A percentile compares a stretch with the other conserved stretches of the same genome.
Evolutionary conservation across 352 stramenopile genomes (phyloP).

Genomic region (Hyphochytrium catenoides): DNA sequence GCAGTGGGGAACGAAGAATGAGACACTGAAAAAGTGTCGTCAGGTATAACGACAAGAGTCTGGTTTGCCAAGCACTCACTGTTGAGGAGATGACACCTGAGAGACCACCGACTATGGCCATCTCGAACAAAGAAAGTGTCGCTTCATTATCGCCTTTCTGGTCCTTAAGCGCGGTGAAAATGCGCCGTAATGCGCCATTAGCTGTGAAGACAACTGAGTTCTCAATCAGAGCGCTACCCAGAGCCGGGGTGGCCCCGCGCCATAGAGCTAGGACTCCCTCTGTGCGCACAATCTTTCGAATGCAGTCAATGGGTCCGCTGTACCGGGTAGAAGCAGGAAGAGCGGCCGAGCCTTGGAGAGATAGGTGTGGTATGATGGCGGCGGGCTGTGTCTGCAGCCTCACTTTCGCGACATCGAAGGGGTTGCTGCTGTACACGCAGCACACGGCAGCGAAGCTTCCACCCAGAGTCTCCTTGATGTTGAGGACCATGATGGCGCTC

Average conservation of each 20-base stretch:
- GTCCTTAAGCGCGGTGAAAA: conserved; percentile 26
- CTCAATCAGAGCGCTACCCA: conserved; percentile 61
- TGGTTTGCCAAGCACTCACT: conserved; percentile 9
- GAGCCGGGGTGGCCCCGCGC: conserved; percentile 55
- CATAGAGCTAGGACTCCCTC: conserved; percentile 46
- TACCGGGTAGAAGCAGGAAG: conserved; percentile 22
- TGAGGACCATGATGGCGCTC: no score
- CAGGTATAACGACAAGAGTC: not conserved
- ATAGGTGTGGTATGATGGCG: not conserved
- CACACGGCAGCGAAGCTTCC: conserved; percentile 46
- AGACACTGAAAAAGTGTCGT: conserved; percentile 1
- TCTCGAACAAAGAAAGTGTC: conserved; percentile 36
- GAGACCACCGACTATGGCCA: conserved; percentile 48
- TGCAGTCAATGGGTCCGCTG: conserved; percentile 28
- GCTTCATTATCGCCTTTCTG: conserved; percentile 19
- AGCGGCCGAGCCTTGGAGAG: not conserved
- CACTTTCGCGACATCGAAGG: conserved; percentile 64
- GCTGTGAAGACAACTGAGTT: conserved; percentile 67
- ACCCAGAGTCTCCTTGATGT: conserved; percentile 38
- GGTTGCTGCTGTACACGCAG: conserved; percentile 52
- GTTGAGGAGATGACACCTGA: conserved; percentile 56
- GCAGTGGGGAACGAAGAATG: no score
- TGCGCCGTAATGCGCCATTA: conserved; percentile 44
- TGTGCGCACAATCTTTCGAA: conserved; percentile 34
- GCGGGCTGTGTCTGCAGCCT: conserved; percentile 38